A percentile compares a stretch with the other conserved stretches of the same genome.
Evolutionary conservation across 1,284 basidiomycete genomes (phyloP).

Genomic region (Sporisorium scitamineum): DNA sequence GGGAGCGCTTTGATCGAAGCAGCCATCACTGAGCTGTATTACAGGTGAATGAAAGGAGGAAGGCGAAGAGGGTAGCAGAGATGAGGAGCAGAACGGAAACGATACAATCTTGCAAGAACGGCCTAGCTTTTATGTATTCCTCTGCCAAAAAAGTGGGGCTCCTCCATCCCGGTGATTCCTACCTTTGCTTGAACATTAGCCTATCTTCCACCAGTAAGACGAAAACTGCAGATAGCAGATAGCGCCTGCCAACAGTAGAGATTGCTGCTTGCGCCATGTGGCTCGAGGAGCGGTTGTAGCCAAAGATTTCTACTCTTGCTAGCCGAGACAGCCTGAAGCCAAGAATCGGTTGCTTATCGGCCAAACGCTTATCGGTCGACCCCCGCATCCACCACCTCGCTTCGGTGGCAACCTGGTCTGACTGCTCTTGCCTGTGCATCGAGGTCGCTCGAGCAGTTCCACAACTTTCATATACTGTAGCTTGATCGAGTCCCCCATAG

Average conservation of each 20-base stretch:
- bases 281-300: not conserved
- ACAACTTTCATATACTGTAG: not conserved
- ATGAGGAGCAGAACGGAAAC: not conserved
- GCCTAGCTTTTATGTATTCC: not conserved
- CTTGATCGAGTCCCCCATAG: not conserved
- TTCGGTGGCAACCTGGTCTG: not conserved
- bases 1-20: slow-evolving; percentile 54
- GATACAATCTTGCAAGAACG: not conserved
- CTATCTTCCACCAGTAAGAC: too few species aligned
- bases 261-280: slow-evolving; percentile 1
- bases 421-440: not conserved
- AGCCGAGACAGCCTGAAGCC: too few species aligned
- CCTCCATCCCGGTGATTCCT: not conserved
- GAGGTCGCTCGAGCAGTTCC: not conserved
- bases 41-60: not conserved
- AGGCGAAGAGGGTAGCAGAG: not conserved
- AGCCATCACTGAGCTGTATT: slow-evolving; percentile 11
- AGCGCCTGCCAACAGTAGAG: too few species aligned
- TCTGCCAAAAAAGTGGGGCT: not conserved
- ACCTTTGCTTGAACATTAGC: not conserved
- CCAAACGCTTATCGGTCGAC: slow-evolving; percentile 5
- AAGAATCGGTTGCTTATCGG: slow-evolving; percentile 4
- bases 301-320: not conserved
- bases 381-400: not conserved
- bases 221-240: too few species aligned